Percentiles rank a stretch among this genome's conserved stretches.
Evolutionary conservation across 768 basidiomycete species (phyloP).

Genomic region (Roridomyces roridus): DNA sequence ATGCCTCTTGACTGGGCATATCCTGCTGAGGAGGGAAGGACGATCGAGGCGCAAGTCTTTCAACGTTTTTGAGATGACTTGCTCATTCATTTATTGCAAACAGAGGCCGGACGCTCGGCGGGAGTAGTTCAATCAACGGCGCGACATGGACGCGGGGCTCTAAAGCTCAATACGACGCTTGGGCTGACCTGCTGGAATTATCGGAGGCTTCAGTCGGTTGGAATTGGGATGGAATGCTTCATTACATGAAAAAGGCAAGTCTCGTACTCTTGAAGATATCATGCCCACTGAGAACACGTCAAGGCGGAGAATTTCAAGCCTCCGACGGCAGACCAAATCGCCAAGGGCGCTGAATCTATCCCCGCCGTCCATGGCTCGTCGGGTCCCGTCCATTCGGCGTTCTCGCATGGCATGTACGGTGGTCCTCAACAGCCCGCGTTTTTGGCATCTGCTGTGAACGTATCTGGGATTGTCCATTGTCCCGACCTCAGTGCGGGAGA

Average conservation of each 20-base stretch:
- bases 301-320: slow-evolving; percentile 15
- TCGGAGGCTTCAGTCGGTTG: slow-evolving; percentile 7
- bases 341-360: slow-evolving; percentile 5
- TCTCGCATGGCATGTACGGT: slow-evolving; percentile 13
- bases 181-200: slow-evolving; percentile 41
- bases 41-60: slow-evolving; percentile 43
- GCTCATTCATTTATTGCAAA: background rate
- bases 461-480: slow-evolving; percentile 49
- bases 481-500: slow-evolving; percentile 60
- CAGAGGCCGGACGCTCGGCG: slow-evolving; percentile 57
- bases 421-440: slow-evolving; percentile 17
- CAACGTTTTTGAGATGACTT: background rate
- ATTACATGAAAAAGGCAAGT: slow-evolving; percentile 12
- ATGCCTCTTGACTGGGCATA: slow-evolving; percentile 53
- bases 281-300: background rate
- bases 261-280: background rate
- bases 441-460: background rate
- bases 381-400: slow-evolving; percentile 10
- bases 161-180: slow-evolving; percentile 51
- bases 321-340: slow-evolving; percentile 8
- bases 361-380: slow-evolving; percentile 4
- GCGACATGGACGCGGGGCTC: slow-evolving; percentile 51
- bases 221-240: slow-evolving; percentile 10
- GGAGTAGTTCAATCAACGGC: slow-evolving; percentile 56
- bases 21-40: slow-evolving; percentile 47